Evolutionary conservation across 768 basidiomycete species (phyloP), one percentile per base, ranked within the genome.

Genomic region (Lentinula detonsa): DNA sequence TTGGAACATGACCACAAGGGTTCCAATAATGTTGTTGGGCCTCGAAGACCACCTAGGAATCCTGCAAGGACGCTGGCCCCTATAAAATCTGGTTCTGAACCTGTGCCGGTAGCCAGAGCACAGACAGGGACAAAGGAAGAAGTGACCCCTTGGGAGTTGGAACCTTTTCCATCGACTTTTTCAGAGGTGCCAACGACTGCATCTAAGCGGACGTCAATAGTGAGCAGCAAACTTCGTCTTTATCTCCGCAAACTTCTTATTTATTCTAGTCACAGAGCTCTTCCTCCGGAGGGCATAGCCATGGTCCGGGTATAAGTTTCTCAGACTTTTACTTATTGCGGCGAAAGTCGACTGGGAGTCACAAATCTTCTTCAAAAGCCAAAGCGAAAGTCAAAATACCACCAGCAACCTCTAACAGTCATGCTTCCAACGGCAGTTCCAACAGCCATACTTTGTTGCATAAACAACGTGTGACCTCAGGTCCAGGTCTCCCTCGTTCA

Each of bases 61-160:
- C 61, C 61, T 46, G 61, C 61, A 8, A 56, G 61, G 48, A 18
- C 49, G 8, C 16, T 49, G 13, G 21, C n/a, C 6, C 5, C 5
- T 33, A 49, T 46, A 43, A 50, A 51, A 33, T 28, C 49, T 21
- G 57, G 23, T 4, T 35, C 33, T 43, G 16, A 18, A n/a, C 57
- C 33, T 31, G 42, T 42, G 11, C n/a, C 21, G 49, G 53, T 15
- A 11, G 6, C 31, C 40, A 54, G 53, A 37, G 68, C 70, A 40
- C 65, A 66, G 42, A 67, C 73, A 50, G 76, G 73, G 4, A 66
- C 72, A 15, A 62, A 71, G 60, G 73, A 75, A 59, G 75, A 76
- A 39, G 75, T 77, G 46, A 75, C 74, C 5, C 74, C 74, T 51
- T 75, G 74, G 76, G 75, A 77, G 65, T 68, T 77, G 16, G 68